Evolutionary conservation across 805 yeast genomes (phyloP), one percentile per base, ranked within the genome.

Genomic region (Candida yuanshanica): DNA sequence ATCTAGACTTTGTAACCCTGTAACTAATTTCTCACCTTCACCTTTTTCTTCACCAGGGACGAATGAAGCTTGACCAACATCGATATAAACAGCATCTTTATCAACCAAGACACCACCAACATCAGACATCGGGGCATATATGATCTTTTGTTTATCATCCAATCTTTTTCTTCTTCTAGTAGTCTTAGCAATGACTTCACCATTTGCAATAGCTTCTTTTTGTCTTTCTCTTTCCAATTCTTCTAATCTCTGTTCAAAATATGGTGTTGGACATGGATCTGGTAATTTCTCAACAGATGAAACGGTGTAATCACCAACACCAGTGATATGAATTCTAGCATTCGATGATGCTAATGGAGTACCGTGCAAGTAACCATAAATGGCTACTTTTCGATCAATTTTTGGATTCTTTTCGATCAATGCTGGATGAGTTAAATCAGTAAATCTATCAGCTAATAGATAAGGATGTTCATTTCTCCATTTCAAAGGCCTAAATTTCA

Each of bases 381-480:
- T 60, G 2, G 98, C 95, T 1, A 93, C 79, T 52, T 82, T 87
- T 52, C 99, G 72, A 62, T 93, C 98, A 51, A 81, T 72, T 58
- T 90, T 90, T 21, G 83, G 79, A 56, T 93, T 81, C 44, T 78
- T 72, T 48, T 83, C 90, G 26, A 95, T 78, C 34, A 70, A 62
- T 36, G 85, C 76, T 1, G 99, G 99, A 63, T 90, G 97, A 4
- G 99, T 95, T 48, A 95, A 69, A 63, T 93, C 99, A 9, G 93
- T 86, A 34, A 91, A 71, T 60, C 99, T 76, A 60, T 93, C 99
- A 13, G 91, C 89, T 45, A 93, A 68, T 52, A 93, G 62, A 59
- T 93, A 93, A 5, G 98, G 95, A 68, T 93, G 99, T 68, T 93
- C 98, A 60, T 91, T 93, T 68, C 99, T 79, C 99, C 99, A 93